A percentile compares a stretch with the other conserved stretches of the same genome.
phyloP scores from a whole-genome alignment of 495 filamentous ascomycete genomes.

The Penicillium coprophilum region DNA sequence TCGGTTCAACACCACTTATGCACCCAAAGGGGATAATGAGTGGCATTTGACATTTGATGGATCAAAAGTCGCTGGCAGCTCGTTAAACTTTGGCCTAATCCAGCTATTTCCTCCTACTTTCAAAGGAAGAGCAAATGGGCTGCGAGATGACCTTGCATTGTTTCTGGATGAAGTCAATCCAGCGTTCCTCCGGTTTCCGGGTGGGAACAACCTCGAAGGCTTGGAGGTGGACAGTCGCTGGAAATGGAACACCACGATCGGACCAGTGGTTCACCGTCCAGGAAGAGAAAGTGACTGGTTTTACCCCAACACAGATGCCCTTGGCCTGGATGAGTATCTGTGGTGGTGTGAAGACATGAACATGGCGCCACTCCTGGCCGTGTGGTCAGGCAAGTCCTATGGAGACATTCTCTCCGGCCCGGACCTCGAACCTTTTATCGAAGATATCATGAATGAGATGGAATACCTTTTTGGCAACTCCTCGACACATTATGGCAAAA shows the following conservation, averaged over 20 bases:
- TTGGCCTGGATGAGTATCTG: constrained; percentile 64
- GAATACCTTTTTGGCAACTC: constrained; percentile 40
- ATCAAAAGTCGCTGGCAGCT: constrained; percentile 39
- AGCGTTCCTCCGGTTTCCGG: constrained; percentile 61
- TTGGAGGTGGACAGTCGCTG: constrained; percentile 47
- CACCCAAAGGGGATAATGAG: constrained; percentile 63
- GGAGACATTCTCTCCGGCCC: constrained; percentile 40
- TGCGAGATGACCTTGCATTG: constrained; percentile 59
- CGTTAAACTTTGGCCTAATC: constrained; percentile 64
- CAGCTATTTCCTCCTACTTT: constrained; percentile 67
- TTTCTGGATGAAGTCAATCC: constrained; percentile 54
- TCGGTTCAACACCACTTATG: constrained; percentile 41
- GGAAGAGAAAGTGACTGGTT: constrained; percentile 61
- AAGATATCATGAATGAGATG: constrained; percentile 63
- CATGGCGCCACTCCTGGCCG: constrained; percentile 55
- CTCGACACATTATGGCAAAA: constrained; percentile 37
- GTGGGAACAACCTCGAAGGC: constrained; percentile 62
- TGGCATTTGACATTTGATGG: constrained; percentile 61
- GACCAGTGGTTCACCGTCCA: constrained; percentile 60
- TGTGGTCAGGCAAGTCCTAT: constrained; percentile 64
- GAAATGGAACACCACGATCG: constrained; percentile 70
- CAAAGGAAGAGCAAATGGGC: constrained; percentile 53
- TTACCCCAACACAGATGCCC: constrained; percentile 61
- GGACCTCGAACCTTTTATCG: constrained; percentile 44
- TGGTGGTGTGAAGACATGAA: constrained; percentile 65